A percentile compares a stretch with the other conserved stretches of the same genome.
phyloP scores from a whole-genome alignment of 495 filamentous ascomycete genomes.

The Podospora tetraspora region DNA sequence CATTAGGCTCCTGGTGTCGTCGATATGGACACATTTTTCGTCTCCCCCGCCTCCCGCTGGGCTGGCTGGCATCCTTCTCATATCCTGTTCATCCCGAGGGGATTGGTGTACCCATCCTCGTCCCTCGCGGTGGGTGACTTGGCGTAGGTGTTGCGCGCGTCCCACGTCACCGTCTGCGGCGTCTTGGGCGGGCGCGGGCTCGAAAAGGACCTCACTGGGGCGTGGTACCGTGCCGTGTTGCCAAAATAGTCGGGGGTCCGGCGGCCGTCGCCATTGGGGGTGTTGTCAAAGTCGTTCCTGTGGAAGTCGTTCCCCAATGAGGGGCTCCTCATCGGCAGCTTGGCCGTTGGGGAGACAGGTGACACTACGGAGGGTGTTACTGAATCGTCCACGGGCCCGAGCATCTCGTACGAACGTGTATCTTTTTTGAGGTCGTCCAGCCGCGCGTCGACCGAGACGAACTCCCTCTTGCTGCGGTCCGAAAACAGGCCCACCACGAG shows the following conservation, averaged over 20 bases:
- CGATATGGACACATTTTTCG: background rate
- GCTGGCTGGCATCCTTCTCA: conserved; percentile 16
- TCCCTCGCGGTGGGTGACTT: conserved; percentile 22
- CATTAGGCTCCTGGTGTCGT: background rate
- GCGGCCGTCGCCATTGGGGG: conserved; percentile 30
- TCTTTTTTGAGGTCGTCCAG: conserved; percentile 54
- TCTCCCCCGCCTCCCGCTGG: conserved; percentile 20
- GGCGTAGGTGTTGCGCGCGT: conserved; percentile 35
- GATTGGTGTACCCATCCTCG: conserved; percentile 36
- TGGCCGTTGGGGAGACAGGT: conserved; percentile 38
- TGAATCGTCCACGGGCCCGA: conserved; percentile 43
- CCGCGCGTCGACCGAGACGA: conserved; percentile 80
- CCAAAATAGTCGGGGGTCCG: conserved; percentile 48
- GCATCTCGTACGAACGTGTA: conserved; percentile 77
- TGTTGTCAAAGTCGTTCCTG: conserved; percentile 2
- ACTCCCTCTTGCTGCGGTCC: conserved; percentile 58
- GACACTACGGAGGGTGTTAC: conserved; percentile 45
- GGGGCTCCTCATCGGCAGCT: conserved; percentile 32
- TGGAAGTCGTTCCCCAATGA: conserved; percentile 10
- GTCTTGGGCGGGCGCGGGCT: conserved; percentile 35
- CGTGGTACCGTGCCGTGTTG: conserved; percentile 41
- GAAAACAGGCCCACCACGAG: conserved; percentile 42
- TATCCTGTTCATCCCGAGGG: conserved; percentile 45
- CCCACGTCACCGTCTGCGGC: conserved; percentile 32
- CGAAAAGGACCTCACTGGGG: conserved; percentile 43